Conservation (phyloP, 352 stramenopile genomes). For the Globisporangium rhizosaccharum region DNA sequence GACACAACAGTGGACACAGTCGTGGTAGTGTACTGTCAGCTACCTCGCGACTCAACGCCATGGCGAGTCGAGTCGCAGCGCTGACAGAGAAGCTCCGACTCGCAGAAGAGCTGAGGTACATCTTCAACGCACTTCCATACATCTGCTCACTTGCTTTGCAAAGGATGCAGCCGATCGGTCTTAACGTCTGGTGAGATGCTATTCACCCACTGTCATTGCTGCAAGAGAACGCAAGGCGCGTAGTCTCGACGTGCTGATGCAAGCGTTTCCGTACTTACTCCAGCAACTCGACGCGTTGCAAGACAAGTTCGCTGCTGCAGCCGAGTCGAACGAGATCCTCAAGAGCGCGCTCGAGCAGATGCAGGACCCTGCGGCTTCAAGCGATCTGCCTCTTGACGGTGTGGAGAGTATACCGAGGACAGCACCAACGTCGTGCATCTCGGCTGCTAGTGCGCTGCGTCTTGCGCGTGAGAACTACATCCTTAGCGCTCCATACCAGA, state of each 20-base stretch:
- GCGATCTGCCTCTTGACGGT: not conserved
- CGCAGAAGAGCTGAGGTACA: conserved; percentile 32
- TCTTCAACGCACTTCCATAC: not conserved
- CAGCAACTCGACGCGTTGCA: conserved; percentile 43
- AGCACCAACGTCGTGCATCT: conserved; percentile 2
- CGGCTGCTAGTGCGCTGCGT: conserved; percentile 11
- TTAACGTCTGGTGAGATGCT: not conserved
- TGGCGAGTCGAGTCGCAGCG: conserved; percentile 18
- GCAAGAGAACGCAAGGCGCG: conserved; percentile 40
- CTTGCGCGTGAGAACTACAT: conserved; percentile 44
- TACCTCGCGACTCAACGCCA: conserved; percentile 2
- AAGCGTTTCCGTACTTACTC: conserved; percentile 32
- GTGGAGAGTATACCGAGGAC: not conserved
- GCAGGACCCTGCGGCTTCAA: conserved; percentile 8
- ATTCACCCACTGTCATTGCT: not conserved
- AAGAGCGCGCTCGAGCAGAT: conserved; percentile 41
- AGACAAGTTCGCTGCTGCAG: conserved; percentile 33
- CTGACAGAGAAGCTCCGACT: conserved; percentile 30
- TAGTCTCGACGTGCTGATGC: conserved; percentile 38
- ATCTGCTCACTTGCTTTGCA: not conserved
- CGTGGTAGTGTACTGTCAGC: conserved; percentile 5
- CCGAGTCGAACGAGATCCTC: conserved; percentile 52
- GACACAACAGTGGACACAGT: conserved; percentile 3
- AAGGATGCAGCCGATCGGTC: not conserved
- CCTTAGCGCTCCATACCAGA: conserved; percentile 37